phyloP scores from a whole-genome alignment of 768 basidiomycete genomes.

The Pholiota conissans region DNA sequence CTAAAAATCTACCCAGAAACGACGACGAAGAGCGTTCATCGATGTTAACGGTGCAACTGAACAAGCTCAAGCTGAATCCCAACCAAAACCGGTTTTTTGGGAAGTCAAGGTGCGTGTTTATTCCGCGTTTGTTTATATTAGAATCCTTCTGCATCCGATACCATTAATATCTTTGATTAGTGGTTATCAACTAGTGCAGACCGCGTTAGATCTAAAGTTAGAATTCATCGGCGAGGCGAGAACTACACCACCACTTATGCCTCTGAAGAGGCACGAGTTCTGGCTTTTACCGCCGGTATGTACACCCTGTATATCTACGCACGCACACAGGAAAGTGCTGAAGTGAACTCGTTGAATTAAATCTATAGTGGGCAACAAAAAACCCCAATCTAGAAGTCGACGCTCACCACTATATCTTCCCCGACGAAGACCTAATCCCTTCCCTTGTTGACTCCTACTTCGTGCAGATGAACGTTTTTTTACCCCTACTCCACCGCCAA shows the following conservation, averaged over 20 bases:
- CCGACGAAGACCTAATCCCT: conserved; percentile 51
- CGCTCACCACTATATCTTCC: conserved; percentile 40
- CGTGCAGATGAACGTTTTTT: conserved; percentile 44
- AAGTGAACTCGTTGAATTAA: too few relatives aligned
- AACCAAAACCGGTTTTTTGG: conserved; percentile 46
- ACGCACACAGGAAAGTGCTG: background rate
- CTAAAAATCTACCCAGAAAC: conserved; percentile 31
- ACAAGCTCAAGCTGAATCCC: conserved; percentile 37
- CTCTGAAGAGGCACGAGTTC: conserved; percentile 42
- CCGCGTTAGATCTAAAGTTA: conserved; percentile 57
- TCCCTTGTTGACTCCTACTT: conserved; percentile 72
- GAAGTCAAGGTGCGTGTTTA: conserved; percentile 36
- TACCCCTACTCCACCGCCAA: conserved; percentile 73
- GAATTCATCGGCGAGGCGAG: conserved; percentile 37
- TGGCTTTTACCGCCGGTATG: conserved; percentile 45
- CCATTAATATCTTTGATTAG: too few relatives aligned
- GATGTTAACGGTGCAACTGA: conserved; percentile 31
- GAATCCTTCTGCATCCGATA: too few relatives aligned
- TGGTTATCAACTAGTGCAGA: conserved; percentile 50
- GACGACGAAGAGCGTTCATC: conserved; percentile 30
- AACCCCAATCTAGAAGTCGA: conserved; percentile 23
- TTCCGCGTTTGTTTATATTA: too few relatives aligned
- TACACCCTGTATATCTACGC: conserved; percentile 22
- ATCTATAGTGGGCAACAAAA: conserved; percentile 32
- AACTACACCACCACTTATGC: conserved; percentile 22